phyloP scores from a whole-genome alignment of 306 rosid species.

The Corylus americana region DNA sequence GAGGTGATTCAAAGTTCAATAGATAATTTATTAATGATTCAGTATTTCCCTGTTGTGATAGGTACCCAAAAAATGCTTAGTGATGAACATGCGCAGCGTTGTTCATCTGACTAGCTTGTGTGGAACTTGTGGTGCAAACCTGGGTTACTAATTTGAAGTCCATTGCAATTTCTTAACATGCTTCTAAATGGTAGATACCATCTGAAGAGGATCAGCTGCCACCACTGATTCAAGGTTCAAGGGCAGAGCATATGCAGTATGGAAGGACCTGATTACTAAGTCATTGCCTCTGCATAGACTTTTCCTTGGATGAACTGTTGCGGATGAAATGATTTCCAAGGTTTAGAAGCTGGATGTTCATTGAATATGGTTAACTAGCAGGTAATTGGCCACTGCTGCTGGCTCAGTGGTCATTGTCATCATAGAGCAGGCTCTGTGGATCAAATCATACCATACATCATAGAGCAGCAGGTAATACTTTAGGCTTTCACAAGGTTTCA shows the following conservation, averaged over 20 bases:
- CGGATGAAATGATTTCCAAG: not conserved
- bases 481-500: not conserved
- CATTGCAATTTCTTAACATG: not conserved
- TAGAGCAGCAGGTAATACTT: not conserved
- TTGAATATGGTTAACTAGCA: not conserved
- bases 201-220: not conserved
- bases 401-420: not conserved
- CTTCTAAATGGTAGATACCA: not conserved
- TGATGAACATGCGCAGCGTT: not conserved
- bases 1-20: not conserved
- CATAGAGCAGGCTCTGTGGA: not conserved
- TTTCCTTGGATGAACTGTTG: not conserved
- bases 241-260: not conserved
- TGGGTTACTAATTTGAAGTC: not conserved
- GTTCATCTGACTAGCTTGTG: not conserved
- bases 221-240: not conserved
- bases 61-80: not conserved
- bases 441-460: not conserved
- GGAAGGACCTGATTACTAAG: constrained; percentile 2
- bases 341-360: not conserved
- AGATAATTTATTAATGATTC: not conserved
- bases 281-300: not conserved
- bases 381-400: not conserved
- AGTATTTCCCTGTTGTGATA: not conserved
- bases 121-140: not conserved